Percentiles rank a stretch among this genome's conserved stretches.
These are phyloP conservation scores for Solanum megistacrolobum DNA, from an alignment of 257 asterid genomes.

Conservation along the genomic window DNA sequence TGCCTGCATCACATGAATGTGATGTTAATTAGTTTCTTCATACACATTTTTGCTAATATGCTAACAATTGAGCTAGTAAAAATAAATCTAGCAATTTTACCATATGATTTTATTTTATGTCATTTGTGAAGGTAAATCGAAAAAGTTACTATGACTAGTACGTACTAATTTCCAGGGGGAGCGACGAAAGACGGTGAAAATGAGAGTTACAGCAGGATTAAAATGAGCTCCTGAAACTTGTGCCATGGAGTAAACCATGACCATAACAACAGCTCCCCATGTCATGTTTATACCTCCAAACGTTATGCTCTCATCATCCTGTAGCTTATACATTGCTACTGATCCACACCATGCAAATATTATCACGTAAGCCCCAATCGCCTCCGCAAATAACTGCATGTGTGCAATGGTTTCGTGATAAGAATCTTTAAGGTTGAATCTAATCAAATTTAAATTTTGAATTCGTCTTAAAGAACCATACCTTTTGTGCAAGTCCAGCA, in stretches of 20 bases:
- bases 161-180: conserved; percentile 63
- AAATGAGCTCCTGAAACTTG: conserved; percentile 89
- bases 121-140: background rate
- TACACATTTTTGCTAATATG: background rate
- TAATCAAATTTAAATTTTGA: background rate
- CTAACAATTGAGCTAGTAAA: background rate
- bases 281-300: conserved; percentile 56
- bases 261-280: conserved; percentile 75
- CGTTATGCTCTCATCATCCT: conserved; percentile 41
- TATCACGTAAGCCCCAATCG: conserved; percentile 54
- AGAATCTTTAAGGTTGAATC: background rate
- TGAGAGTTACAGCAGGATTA: conserved; percentile 67
- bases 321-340: conserved; percentile 38
- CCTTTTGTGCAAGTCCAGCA: conserved; percentile 33
- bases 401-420: background rate
- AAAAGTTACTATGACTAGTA: background rate
- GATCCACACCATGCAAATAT: conserved; percentile 70
- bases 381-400: conserved; percentile 52
- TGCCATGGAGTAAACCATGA: conserved; percentile 56
- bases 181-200: conserved; percentile 40
- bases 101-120: background rate
- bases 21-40: background rate
- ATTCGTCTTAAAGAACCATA: background rate
- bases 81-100: background rate
- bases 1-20: conserved; percentile 23